phyloP scores from a whole-genome alignment of 371 early-diverging fungal species.

The Gilbertella persicaria region DNA sequence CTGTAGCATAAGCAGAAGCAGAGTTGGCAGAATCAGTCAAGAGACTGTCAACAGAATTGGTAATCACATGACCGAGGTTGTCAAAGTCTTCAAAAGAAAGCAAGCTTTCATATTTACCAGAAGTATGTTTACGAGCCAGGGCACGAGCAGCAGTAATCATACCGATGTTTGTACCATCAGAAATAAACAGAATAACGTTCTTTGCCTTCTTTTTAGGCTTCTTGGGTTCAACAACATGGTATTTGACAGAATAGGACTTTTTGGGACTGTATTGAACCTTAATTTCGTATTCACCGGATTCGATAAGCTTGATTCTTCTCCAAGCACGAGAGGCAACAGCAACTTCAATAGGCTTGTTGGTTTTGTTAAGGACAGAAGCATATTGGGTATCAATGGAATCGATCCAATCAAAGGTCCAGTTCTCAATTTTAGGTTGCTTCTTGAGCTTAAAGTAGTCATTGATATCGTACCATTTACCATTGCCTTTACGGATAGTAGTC shows the following conservation, averaged over 20 bases:
- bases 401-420: slow-evolving; percentile 55
- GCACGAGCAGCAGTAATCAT: slow-evolving; percentile 67
- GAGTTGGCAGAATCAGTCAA: slow-evolving; percentile 81
- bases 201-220: slow-evolving; percentile 65
- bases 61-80: slow-evolving; percentile 66
- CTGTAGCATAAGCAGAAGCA: slow-evolving; percentile 70
- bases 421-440: slow-evolving; percentile 37
- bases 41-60: slow-evolving; percentile 72
- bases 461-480: slow-evolving; percentile 46
- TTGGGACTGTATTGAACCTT: slow-evolving; percentile 42
- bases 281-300: slow-evolving; percentile 61
- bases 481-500: slow-evolving; percentile 46
- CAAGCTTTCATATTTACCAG: slow-evolving; percentile 59
- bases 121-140: slow-evolving; percentile 55
- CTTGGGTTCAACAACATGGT: slow-evolving; percentile 44
- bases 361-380: slow-evolving; percentile 26
- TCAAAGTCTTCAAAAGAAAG: slow-evolving; percentile 67
- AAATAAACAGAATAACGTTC: slow-evolving; percentile 74
- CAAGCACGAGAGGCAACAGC: slow-evolving; percentile 55
- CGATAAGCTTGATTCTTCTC: slow-evolving; percentile 56
- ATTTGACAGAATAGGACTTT: slow-evolving; percentile 37
- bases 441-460: slow-evolving; percentile 44
- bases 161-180: slow-evolving; percentile 71
- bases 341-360: slow-evolving; percentile 50
- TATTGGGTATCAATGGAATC: slow-evolving; percentile 56